phyloP scores from a whole-genome alignment of 2,329 filamentous ascomycete species.

The Rugonectria rugulosa region DNA sequence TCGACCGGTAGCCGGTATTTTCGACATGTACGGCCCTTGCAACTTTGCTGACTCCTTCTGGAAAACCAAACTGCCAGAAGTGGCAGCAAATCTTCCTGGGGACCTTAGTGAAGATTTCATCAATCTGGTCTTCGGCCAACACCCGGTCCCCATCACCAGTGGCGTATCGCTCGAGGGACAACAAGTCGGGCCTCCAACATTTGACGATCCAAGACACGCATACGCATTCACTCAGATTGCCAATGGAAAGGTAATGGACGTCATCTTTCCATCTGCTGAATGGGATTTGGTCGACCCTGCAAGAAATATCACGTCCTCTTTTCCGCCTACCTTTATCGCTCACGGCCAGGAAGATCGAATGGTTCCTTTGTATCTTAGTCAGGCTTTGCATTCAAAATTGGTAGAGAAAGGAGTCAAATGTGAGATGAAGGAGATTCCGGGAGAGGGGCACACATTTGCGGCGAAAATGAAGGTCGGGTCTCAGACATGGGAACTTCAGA shows the following conservation, averaged over 20 bases:
- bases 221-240: conserved; percentile 53
- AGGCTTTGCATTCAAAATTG: conserved; percentile 38
- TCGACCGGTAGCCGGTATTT: conserved; percentile 47
- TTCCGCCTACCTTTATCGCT: conserved; percentile 52
- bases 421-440: conserved; percentile 47
- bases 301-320: conserved; percentile 36
- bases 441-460: conserved; percentile 53
- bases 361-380: conserved; percentile 48
- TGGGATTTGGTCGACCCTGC: conserved; percentile 45
- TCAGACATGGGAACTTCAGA: conserved; percentile 44
- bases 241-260: conserved; percentile 47
- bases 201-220: conserved; percentile 46
- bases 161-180: conserved; percentile 53
- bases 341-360: conserved; percentile 49
- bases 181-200: conserved; percentile 42
- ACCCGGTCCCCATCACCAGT: conserved; percentile 46
- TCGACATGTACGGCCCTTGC: conserved; percentile 51
- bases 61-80: conserved; percentile 42
- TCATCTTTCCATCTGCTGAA: conserved; percentile 36
- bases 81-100: conserved; percentile 37
- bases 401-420: conserved; percentile 41
- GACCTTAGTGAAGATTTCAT: conserved; percentile 42
- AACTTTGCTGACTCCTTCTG: conserved; percentile 49
- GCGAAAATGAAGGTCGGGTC: conserved; percentile 50
- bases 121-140: conserved; percentile 44